Evolutionary conservation across 1,284 basidiomycete species (phyloP).

Genomic region (Puccinia triticina): DNA sequence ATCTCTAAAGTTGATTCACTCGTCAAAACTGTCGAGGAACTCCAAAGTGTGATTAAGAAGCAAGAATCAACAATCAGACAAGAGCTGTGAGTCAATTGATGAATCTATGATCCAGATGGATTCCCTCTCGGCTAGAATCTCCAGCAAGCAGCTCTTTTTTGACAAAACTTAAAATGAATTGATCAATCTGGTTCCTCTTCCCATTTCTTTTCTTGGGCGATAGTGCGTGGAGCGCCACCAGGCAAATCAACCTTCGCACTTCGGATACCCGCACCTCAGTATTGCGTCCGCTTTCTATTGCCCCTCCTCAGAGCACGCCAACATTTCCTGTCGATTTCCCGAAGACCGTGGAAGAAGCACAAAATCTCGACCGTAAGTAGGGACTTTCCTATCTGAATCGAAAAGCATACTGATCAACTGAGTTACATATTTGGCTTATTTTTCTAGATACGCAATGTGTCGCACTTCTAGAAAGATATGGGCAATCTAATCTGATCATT

Average conservation of each 20-base stretch:
- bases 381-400: not conserved
- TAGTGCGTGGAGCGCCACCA: conserved; percentile 45
- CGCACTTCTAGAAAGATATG: conserved; percentile 46
- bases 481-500: conserved; percentile 31
- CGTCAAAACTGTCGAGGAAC: conserved; percentile 47
- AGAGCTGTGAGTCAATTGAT: conserved; percentile 43
- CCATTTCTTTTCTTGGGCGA: not conserved
- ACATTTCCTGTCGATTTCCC: conserved; percentile 45
- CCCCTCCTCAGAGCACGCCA: conserved; percentile 21
- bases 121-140: not conserved
- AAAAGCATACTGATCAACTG: not conserved
- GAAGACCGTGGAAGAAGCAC: conserved; percentile 39
- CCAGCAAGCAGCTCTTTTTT: not conserved
- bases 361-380: conserved; percentile 34
- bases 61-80: conserved; percentile 49
- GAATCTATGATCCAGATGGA: not conserved
- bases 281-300: conserved; percentile 42
- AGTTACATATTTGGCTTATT: not conserved
- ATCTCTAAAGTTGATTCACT: conserved; percentile 44
- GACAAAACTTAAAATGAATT: not conserved
- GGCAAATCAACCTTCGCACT: conserved; percentile 43
- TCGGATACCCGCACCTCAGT: conserved; percentile 6
- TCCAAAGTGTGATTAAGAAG: conserved; percentile 45
- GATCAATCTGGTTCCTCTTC: not conserved
- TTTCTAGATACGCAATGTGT: conserved; percentile 44